Base-by-base conservation (phyloP, 2,329 filamentous ascomycete species). In the Cyclaneusma minus region DNA sequence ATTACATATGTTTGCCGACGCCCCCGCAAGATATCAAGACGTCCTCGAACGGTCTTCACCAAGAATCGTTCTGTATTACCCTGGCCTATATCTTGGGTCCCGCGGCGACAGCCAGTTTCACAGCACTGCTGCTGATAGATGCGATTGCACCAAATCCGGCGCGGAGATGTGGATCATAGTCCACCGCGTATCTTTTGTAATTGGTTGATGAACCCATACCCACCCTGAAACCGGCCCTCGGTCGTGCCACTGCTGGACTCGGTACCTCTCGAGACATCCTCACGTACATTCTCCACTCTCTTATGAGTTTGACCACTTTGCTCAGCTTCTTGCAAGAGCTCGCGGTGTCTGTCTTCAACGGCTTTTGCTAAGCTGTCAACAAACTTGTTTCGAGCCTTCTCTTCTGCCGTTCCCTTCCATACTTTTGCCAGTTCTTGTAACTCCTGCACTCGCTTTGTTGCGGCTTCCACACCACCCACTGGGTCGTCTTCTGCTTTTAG, bases 331-430 rank as follows among this genome's bases (percentile, higher is more conserved):
- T 39, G 29, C 12, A 48, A 23, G n/a, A 49, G 27, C 22, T 48
- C 45, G 27, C 40, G 32, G 33, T 49, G 45, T 13, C 59, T 60
- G 36, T 94, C 87, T 44, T 94, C 84, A 2, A 93, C 81, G 51
- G 82, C 64, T 56, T 73, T 83, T 17, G 73, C 71, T 40, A 98
- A 50, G 27, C 66, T 64, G 36, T 95, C 87, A 11, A 98, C 74
- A 46, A 94, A 84, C 42, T 70, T 79, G 7, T 56, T 56, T 28
- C 89, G 62, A 5, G 83, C 82, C 52, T 81, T 91, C 49, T 95
- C 89, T 54, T 98, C 89, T 0, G 81, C 78, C 3, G 89, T 94
- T n/a, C 84, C 84, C 48, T 79, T 87, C 85, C 89, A 98, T 13
- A 98, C 73, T n/a, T 55, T 55, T 4, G 72, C 70, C 35, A 95